Percentiles rank a stretch among this genome's conserved stretches.
Conservation (phyloP, 148 eudicot species). For the Vaccinium macrocarpon region DNA sequence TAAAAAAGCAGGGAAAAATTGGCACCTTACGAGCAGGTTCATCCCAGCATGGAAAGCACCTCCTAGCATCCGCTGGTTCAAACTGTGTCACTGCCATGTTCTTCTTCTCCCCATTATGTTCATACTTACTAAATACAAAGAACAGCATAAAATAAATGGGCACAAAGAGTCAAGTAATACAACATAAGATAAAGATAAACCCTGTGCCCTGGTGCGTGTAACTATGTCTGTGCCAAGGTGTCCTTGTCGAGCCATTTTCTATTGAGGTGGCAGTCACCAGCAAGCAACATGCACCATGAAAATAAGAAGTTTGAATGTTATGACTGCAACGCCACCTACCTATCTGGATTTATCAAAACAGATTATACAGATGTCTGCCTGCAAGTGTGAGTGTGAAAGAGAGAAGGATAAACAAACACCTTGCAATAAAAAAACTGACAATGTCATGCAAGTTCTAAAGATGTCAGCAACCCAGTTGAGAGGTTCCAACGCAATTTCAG, state of each 20-base stretch:
- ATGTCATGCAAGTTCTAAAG: background rate
- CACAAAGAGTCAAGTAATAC: background rate
- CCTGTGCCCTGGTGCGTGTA: background rate
- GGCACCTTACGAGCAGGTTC: slow-evolving; percentile 43
- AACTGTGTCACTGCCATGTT: slow-evolving; percentile 44
- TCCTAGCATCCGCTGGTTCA: slow-evolving; percentile 41
- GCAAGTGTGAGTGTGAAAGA: background rate
- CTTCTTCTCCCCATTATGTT: slow-evolving; percentile 35
- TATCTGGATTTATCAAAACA: background rate
- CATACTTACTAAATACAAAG: slow-evolving; percentile 20
- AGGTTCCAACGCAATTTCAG: background rate
- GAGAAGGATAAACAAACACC: background rate
- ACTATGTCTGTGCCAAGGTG: background rate
- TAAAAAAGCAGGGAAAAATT: background rate
- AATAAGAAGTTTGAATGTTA: background rate
- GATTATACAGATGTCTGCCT: background rate
- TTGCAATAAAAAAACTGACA: background rate
- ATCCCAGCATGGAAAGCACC: slow-evolving; percentile 53
- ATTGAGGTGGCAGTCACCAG: background rate
- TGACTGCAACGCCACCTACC: background rate
- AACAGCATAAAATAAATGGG: background rate
- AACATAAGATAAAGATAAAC: background rate
- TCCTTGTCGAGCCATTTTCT: background rate
- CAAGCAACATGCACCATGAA: background rate
- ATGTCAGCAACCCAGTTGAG: background rate